Evolutionary conservation across 768 basidiomycete species (phyloP), one percentile per base, ranked within the genome.

Genomic region (Favolaschia claudopus): DNA sequence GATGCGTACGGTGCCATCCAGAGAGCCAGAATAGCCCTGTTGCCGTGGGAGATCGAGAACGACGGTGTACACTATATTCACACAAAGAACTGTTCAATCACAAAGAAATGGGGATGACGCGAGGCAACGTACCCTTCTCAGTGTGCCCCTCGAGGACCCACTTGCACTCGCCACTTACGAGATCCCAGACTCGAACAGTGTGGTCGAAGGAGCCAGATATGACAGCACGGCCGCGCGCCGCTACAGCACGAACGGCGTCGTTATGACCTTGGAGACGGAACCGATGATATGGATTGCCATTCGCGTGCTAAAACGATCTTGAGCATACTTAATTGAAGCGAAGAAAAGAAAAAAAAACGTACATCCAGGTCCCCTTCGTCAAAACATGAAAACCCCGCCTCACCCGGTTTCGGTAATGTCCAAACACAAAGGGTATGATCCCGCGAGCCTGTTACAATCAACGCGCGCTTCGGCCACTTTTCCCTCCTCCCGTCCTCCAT

Each of bases 191-290:
- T 32, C 96, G 89, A 40, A 98, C 94, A 7, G 89, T 94, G 68
- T 89, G 92, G 70, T 99, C 96, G 71, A 98, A 99, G 70, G 95
- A 96, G 32, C 96, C 96, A 24, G 95, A 96, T 15, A 98, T 93
- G 38, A 97, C 82, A 1, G 91, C 93, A 36, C 93, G 82, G 9
- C 95, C 95, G 62, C 95, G 82, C 17, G 94, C 93, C 20, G 95
- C 94, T n/a, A 97, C 79, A 7, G 95, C 94, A 54, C 95, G 85
- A 20, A 97, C 94, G 22, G 95, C 95, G 67, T 93, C 89, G 53
- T 91, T 89, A 68, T 99, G 96, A 0, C 97, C 96, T 69, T 89
- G 84, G 2, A 99, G 83, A 64, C 88, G 86, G 39, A 90, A 77
- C 52, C 90, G 82, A 70, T 98, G 95, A 72, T 92, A 99, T 1